Conservation (phyloP, 192 early-diverging fungal species). For the Backusella parvicylindrica region DNA sequence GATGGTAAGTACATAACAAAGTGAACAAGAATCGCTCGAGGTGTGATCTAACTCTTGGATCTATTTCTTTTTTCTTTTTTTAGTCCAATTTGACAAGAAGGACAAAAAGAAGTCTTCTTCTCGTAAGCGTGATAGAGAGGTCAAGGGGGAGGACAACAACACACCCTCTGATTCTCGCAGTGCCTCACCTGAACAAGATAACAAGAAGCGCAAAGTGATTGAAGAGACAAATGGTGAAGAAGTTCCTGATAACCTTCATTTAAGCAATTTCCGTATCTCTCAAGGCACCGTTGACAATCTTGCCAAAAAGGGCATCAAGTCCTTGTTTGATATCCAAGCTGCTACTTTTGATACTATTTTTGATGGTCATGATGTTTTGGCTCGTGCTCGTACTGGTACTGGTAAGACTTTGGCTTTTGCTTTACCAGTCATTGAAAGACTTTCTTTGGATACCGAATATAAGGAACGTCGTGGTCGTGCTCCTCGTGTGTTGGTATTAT, state of each 20-base stretch:
- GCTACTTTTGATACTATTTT: constrained; percentile 71
- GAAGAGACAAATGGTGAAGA: constrained; percentile 38
- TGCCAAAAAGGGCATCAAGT: constrained; percentile 66
- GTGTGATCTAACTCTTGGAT: neutral
- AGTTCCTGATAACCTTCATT: constrained; percentile 51
- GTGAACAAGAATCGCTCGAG: neutral
- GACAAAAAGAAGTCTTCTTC: constrained; percentile 36
- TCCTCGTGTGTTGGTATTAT: constrained; percentile 52
- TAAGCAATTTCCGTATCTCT: constrained; percentile 62
- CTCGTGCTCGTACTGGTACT: constrained; percentile 72
- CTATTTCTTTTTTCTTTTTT: neutral
- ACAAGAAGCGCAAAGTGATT: constrained; percentile 33
- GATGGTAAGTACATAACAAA: neutral
- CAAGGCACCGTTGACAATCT: constrained; percentile 68
- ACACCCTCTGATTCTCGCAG: neutral
- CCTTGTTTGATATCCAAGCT: constrained; percentile 94
- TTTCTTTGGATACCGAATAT: constrained; percentile 38
- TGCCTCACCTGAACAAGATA: constrained; percentile 25
- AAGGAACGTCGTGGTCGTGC: constrained; percentile 39
- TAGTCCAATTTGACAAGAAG: constrained; percentile 45
- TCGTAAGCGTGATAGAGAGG: constrained; percentile 37
- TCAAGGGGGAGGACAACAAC: constrained; percentile 22
- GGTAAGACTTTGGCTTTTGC: constrained; percentile 81
- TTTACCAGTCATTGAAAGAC: constrained; percentile 72
- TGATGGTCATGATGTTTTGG: constrained; percentile 75